Percentiles rank a stretch among this genome's conserved stretches.
Evolutionary conservation across 257 asterid species (phyloP).

Genomic region (Solanum ossicruentum): DNA sequence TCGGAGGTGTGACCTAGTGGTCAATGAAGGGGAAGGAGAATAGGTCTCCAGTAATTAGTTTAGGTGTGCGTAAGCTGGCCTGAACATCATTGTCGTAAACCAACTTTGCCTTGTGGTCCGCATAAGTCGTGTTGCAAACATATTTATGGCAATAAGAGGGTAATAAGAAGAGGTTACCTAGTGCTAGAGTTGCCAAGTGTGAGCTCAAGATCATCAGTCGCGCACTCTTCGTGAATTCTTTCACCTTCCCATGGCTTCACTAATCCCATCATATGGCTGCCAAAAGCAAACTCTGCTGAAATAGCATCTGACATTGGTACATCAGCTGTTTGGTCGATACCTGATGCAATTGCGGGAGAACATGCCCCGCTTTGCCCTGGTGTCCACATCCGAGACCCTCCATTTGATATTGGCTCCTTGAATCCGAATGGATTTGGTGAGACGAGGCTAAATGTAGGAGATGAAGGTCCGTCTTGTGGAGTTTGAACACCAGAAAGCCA

Average conservation of each 20-base stretch:
- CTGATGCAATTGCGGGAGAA: slow-evolving; percentile 69
- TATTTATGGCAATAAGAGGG: background rate
- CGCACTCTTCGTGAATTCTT: slow-evolving; percentile 89
- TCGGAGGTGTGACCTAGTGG: background rate
- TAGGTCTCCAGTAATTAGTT: background rate
- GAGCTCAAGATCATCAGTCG: slow-evolving; percentile 87
- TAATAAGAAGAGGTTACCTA: slow-evolving; percentile 28
- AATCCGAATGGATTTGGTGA: slow-evolving; percentile 71
- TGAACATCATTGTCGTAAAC: background rate
- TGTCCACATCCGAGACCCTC: slow-evolving; percentile 94
- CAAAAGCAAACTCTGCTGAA: slow-evolving; percentile 88
- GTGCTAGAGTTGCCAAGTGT: slow-evolving; percentile 83
- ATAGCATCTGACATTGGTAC: slow-evolving; percentile 85
- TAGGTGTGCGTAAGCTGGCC: background rate
- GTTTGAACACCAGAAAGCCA: slow-evolving; percentile 97
- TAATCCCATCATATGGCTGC: slow-evolving; percentile 48
- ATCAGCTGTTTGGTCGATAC: slow-evolving; percentile 61
- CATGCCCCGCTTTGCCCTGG: slow-evolving; percentile 97
- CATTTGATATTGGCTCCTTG: slow-evolving; percentile 61
- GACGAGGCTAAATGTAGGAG: slow-evolving; percentile 88
- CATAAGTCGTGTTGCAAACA: background rate
- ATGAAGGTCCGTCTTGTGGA: slow-evolving; percentile 73
- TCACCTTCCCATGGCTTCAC: slow-evolving; percentile 99
- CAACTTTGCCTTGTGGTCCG: background rate
- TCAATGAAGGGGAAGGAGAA: background rate